phyloP scores from a whole-genome alignment of 129 eudicot species.

The Kitagawia praeruptora region DNA sequence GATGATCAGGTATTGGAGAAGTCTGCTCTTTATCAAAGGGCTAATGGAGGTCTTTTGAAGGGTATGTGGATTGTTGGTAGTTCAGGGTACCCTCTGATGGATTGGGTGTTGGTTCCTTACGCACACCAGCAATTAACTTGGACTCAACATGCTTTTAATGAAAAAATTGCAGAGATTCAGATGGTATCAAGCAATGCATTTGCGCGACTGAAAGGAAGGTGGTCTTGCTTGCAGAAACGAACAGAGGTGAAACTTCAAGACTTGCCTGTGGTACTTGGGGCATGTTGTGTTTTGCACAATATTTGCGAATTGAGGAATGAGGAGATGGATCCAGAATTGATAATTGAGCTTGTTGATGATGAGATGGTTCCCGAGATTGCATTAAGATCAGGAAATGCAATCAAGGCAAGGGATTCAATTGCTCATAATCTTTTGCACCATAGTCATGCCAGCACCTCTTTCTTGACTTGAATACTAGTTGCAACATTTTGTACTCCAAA shows the following conservation, averaged over 20 bases:
- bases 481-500: conserved; percentile 8
- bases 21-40: conserved; percentile 79
- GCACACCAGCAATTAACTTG: conserved; percentile 74
- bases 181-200: conserved; percentile 67
- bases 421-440: conserved; percentile 95
- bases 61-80: conserved; percentile 86
- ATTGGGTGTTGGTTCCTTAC: conserved; percentile 85
- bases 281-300: conserved; percentile 94
- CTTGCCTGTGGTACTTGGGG: conserved; percentile 91
- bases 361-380: conserved; percentile 78
- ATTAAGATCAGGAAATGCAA: conserved; percentile 52
- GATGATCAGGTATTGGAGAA: conserved; percentile 88
- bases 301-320: conserved; percentile 81
- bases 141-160: conserved; percentile 93
- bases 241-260: conserved; percentile 96
- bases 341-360: conserved; percentile 63
- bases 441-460: conserved; percentile 87
- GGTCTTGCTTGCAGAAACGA: conserved; percentile 88
- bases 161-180: conserved; percentile 66
- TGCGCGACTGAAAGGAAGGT: conserved; percentile 77
- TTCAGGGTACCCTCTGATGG: conserved; percentile 79
- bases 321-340: conserved; percentile 39
- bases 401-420: conserved; percentile 70
- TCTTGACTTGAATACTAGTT: conserved; percentile 43
- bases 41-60: conserved; percentile 63